Percentiles rank a stretch among this genome's conserved stretches.
Conservation (phyloP, 2,329 filamentous ascomycete genomes). For the Fusarium metavorans region DNA sequence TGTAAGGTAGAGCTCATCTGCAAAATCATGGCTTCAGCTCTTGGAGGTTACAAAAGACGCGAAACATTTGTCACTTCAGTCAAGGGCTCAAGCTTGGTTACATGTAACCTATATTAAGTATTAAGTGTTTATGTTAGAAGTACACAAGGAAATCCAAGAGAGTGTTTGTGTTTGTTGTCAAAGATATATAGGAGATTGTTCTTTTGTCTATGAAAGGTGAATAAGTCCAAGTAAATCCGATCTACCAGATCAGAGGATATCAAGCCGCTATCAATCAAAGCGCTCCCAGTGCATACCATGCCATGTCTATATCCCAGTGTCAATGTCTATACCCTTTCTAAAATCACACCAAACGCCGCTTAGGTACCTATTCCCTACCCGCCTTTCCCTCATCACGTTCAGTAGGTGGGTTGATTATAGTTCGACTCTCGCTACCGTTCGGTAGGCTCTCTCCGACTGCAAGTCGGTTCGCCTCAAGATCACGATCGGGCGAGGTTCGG, state of each 20-base stretch:
- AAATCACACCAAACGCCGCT: background rate
- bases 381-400: background rate
- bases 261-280: background rate
- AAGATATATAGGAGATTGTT: background rate
- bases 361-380: background rate
- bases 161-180: background rate
- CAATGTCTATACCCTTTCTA: background rate
- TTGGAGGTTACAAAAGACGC: too few relatives aligned
- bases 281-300: background rate
- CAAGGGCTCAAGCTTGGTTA: background rate
- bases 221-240: background rate
- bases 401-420: background rate
- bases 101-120: background rate
- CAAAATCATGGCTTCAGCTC: background rate
- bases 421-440: background rate
- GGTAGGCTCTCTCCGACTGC: background rate
- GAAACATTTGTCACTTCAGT: background rate
- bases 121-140: background rate
- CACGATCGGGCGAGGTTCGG: background rate
- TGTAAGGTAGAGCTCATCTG: background rate
- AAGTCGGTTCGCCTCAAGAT: slow-evolving; percentile 1
- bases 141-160: background rate
- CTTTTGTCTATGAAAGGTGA: background rate
- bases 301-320: background rate
- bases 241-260: background rate